A percentile compares a stretch with the other conserved stretches of the same genome.
These are phyloP conservation scores for Colletotrichum abscissum DNA, from an alignment of 2,329 filamentous ascomycete genomes.

Conservation along the genomic window DNA sequence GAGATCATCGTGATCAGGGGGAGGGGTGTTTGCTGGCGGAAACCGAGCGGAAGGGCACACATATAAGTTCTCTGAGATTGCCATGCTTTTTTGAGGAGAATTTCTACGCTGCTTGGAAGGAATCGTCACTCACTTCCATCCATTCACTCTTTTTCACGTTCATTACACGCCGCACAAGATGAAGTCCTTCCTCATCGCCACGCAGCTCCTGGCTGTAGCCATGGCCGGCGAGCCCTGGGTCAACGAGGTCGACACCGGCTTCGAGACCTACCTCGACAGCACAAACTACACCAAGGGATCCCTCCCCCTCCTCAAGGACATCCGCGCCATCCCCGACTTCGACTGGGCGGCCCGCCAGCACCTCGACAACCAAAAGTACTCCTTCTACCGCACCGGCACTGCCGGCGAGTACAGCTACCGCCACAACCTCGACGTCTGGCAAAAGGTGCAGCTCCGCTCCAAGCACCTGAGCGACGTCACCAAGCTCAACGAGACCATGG, in stretches of 20 bases:
- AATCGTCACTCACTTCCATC: slow-evolving; percentile 2
- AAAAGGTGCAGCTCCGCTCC: slow-evolving; percentile 56
- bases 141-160: slow-evolving; percentile 12
- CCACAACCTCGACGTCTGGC: slow-evolving; percentile 62
- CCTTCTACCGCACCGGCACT: slow-evolving; percentile 61
- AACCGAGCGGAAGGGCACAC: neutral
- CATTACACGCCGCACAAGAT: neutral
- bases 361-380: slow-evolving; percentile 54
- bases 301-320: slow-evolving; percentile 52
- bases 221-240: slow-evolving; percentile 45
- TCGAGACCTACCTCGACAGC: slow-evolving; percentile 41
- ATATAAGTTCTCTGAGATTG: slow-evolving; percentile 11
- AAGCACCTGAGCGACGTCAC: slow-evolving; percentile 52
- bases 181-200: slow-evolving; percentile 20
- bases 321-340: slow-evolving; percentile 60
- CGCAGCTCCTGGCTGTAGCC: slow-evolving; percentile 40
- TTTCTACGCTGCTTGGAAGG: neutral
- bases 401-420: slow-evolving; percentile 63
- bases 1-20: slow-evolving; percentile 18
- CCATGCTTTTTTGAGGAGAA: neutral
- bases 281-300: slow-evolving; percentile 47
- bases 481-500: slow-evolving; percentile 47
- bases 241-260: slow-evolving; percentile 50
- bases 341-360: slow-evolving; percentile 59
- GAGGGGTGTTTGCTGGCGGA: neutral